Base-by-base conservation (phyloP, 2,329 filamentous ascomycete genomes). In the Aureobasidium sp. region DNA sequence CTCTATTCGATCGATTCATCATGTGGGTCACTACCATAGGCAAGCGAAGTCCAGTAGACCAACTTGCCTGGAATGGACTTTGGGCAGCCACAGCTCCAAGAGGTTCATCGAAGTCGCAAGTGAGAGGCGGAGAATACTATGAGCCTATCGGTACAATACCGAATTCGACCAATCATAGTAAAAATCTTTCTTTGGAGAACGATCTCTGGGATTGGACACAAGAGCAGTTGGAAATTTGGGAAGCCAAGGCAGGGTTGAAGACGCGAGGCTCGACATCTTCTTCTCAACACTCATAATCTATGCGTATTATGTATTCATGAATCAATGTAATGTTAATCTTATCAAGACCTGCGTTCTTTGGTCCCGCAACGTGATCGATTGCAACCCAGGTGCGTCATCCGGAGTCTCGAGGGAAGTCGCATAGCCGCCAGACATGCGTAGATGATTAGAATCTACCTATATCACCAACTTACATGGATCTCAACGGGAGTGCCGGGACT, bases 171-270 rank as follows among this genome's bases (percentile, higher is more conserved):
- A 60, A 42, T 4, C 33, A 67, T 43, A 54, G 61, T n/a, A 67
- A 36, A 20, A 69, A 70, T 33, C 67, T 70, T 42, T 63, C 69
- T 40, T 29, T 71, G 50, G 69, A 69, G 23, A 70, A 71, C 45
- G 67, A 68, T 53, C 48, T 76, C 56, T 76, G 74, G 74, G 63
- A 71, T 13, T 75, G 73, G 72, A 75, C 74, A n/a, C 69, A 73
- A 60, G 67, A 68, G 48, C 69, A 75, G 62, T 45, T 75, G 20
- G 66, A 64, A 55, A 36, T 20, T 8, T 70, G 63, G 67, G 51
- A 61, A 27, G 3, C 54, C n/a, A 62, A 38, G 38, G 29, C 62
- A 40, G 43, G 42, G 36, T 40, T 56, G 20, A 62, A 62, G 45
- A 47, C 53, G 43, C 45, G 58, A 45, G 23, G n/a, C 25, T 61